A percentile compares a stretch with the other conserved stretches of the same genome.
phyloP scores from a whole-genome alignment of 805 yeast genomes.

The Zygoascus ofunaensis region DNA sequence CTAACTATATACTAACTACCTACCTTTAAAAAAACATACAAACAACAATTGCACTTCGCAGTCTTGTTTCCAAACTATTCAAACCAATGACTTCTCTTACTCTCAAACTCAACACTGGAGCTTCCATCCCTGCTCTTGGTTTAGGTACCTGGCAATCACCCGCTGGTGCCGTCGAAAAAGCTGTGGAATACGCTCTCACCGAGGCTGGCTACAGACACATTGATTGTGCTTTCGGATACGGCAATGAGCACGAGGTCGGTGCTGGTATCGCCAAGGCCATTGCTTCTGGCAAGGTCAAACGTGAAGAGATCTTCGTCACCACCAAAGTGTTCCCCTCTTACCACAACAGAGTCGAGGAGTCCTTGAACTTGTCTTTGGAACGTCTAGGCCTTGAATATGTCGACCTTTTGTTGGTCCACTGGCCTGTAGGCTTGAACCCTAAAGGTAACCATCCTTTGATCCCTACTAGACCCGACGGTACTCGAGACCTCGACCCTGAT shows the following conservation, averaged over 20 bases:
- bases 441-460: constrained; percentile 32
- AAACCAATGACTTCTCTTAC: constrained; percentile 15
- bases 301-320: constrained; percentile 59
- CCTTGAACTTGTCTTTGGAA: constrained; percentile 48
- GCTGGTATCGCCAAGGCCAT: constrained; percentile 37
- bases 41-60: no score
- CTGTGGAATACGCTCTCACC: constrained; percentile 50
- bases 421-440: constrained; percentile 58
- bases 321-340: constrained; percentile 46
- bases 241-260: constrained; percentile 60
- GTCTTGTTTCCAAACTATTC: background rate
- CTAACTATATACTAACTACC: no score
- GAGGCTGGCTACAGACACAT: constrained; percentile 63
- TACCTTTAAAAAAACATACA: no score
- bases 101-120: constrained; percentile 45
- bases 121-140: constrained; percentile 55
- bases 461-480: constrained; percentile 34
- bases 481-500: constrained; percentile 28
- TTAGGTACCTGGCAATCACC: constrained; percentile 67
- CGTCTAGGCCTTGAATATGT: constrained; percentile 66
- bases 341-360: constrained; percentile 36
- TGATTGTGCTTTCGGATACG: constrained; percentile 65
- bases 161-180: constrained; percentile 42
- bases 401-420: constrained; percentile 71
- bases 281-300: constrained; percentile 48